Percentiles rank a stretch among this genome's conserved stretches.
Evolutionary conservation across 1,284 basidiomycete genomes (phyloP).

Genomic region (Leccinum subrobustum): DNA sequence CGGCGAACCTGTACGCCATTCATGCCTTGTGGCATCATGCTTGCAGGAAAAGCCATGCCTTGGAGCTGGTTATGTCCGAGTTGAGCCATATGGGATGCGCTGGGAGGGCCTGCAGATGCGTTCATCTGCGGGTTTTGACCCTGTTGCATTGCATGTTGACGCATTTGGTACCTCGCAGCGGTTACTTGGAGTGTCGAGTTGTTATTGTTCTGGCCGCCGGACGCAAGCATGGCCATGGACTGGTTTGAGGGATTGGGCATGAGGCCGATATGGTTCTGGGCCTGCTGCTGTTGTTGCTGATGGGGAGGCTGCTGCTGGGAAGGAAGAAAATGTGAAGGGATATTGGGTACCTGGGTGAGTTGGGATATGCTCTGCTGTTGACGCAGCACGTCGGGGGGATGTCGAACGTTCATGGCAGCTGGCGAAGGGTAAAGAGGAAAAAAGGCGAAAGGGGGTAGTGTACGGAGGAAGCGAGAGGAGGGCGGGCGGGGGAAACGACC

Average conservation of each 20-base stretch:
- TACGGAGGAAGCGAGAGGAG: conserved; percentile 2
- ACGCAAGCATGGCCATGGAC: conserved; percentile 30
- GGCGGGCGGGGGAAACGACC: conserved; percentile 5
- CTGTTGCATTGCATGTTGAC: conserved; percentile 30
- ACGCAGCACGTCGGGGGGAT: conserved; percentile 44
- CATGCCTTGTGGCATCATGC: conserved; percentile 37
- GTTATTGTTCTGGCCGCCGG: conserved; percentile 21
- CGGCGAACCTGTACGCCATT: conserved; percentile 43
- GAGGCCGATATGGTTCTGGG: conserved; percentile 32
- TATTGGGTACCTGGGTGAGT: conserved; percentile 41
- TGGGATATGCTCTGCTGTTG: conserved; percentile 40
- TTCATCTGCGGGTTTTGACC: conserved; percentile 41
- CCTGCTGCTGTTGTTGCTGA: conserved; percentile 31
- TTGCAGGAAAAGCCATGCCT: conserved; percentile 40
- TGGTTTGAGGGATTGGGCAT: conserved; percentile 28
- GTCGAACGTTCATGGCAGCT: conserved; percentile 39
- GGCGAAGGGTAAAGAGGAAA: conserved; percentile 11
- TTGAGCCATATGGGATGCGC: conserved; percentile 39
- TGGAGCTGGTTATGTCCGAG: conserved; percentile 38
- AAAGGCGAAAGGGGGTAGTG: conserved; percentile 6
- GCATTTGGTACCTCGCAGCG: conserved; percentile 30
- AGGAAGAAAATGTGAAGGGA: conserved; percentile 38
- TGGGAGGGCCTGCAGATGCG: conserved; percentile 33
- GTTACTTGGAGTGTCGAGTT: conserved; percentile 19
- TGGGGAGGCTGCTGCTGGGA: conserved; percentile 39